Conservation (phyloP, 306 rosid genomes). For the Prunus salicina region DNA sequence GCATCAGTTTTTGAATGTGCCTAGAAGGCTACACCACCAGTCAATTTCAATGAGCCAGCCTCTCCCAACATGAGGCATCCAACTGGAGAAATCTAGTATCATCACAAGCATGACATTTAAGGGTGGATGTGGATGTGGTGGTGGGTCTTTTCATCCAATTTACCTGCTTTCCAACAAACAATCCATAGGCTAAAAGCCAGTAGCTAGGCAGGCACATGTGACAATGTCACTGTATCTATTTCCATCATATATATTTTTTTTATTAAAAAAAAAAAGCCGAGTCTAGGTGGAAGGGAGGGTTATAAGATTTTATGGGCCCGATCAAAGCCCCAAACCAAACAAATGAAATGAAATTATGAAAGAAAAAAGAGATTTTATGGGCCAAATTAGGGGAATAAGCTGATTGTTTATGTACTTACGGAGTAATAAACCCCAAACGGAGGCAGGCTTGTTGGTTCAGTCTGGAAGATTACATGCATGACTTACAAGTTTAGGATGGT, state of each 20-base stretch:
- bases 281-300: not conserved
- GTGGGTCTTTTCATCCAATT: slow-evolving; percentile 45
- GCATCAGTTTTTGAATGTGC: not conserved
- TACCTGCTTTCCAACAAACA: slow-evolving; percentile 42
- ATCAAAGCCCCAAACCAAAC: slow-evolving; percentile 10
- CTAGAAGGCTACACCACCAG: not conserved
- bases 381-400: slow-evolving; percentile 33
- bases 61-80: not conserved
- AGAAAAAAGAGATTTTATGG: slow-evolving; percentile 30
- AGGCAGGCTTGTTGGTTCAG: slow-evolving; percentile 17
- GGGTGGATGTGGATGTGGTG: slow-evolving; percentile 27
- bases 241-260: not conserved
- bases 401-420: slow-evolving; percentile 11
- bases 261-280: not conserved
- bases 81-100: not conserved
- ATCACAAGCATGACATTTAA: not conserved
- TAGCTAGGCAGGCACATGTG: slow-evolving; percentile 43
- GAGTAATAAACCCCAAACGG: slow-evolving; percentile 17
- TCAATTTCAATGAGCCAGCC: too few relatives aligned
- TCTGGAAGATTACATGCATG: not conserved
- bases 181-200: slow-evolving; percentile 37
- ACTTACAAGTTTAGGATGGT: not conserved
- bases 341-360: slow-evolving; percentile 15
- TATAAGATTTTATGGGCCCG: slow-evolving; percentile 56
- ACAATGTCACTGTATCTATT: slow-evolving; percentile 24